phyloP scores from a whole-genome alignment of 139 green algal genomes.

The Picochlorum sp. region DNA sequence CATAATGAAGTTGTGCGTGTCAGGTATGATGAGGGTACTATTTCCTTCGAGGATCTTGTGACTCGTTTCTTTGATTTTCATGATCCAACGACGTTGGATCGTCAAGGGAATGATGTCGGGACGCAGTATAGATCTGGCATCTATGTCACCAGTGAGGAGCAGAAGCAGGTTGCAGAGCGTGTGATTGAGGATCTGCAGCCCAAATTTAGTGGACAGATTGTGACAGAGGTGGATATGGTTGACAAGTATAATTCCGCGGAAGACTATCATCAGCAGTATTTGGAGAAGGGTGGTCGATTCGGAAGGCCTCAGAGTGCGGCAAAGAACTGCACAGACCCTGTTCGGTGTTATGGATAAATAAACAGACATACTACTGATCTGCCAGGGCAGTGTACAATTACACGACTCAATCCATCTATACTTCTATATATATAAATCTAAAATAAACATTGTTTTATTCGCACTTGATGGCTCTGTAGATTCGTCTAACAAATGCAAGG shows the following conservation, averaged over 20 bases:
- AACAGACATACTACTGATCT: neutral
- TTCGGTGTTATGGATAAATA: constrained; percentile 72
- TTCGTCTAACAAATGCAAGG: constrained; percentile 67
- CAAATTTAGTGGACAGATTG: constrained; percentile 24
- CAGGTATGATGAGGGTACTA: constrained; percentile 45
- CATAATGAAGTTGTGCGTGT: constrained; percentile 79
- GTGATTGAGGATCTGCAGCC: constrained; percentile 11
- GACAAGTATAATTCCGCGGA: constrained; percentile 36
- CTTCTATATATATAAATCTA: too few relatives aligned
- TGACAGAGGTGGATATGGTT: constrained; percentile 34
- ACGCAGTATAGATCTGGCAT: constrained; percentile 75
- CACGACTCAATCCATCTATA: neutral
- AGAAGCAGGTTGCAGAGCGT: constrained; percentile 21
- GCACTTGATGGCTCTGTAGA: constrained; percentile 69
- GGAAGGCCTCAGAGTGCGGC: constrained; percentile 47
- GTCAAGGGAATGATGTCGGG: constrained; percentile 65
- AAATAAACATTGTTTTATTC: constrained; percentile 16
- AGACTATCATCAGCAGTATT: constrained; percentile 24
- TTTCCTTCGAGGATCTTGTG: constrained; percentile 57
- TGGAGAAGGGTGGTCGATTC: constrained; percentile 53
- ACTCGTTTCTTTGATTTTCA: constrained; percentile 62
- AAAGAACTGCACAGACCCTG: constrained; percentile 72
- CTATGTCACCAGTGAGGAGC: constrained; percentile 53
- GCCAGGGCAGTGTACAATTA: neutral
- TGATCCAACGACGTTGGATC: constrained; percentile 69